Conservation (phyloP, 2,329 filamentous ascomycete species). For the Botrytis galanthina region DNA sequence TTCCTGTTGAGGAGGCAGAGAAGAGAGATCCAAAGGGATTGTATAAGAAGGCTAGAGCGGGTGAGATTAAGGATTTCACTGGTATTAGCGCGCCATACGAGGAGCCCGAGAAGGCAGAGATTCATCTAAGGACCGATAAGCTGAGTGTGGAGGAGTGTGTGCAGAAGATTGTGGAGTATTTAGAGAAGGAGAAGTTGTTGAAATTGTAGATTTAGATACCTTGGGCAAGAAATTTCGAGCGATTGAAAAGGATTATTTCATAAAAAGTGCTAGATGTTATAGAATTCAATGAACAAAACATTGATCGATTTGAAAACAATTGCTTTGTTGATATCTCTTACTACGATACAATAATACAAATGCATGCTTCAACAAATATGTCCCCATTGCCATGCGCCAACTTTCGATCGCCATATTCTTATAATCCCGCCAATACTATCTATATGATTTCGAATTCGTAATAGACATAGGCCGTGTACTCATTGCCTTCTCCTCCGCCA, state of each 20-base stretch:
- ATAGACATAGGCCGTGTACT: constrained; percentile 96
- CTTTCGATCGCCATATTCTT: constrained; percentile 13
- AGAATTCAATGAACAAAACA: background rate
- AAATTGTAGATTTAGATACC: constrained; percentile 23
- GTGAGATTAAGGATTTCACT: constrained; percentile 96
- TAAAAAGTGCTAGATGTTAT: background rate
- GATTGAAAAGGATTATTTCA: background rate
- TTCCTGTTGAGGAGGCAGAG: constrained; percentile 88
- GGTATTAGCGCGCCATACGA: constrained; percentile 95
- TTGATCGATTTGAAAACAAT: constrained; percentile 1
- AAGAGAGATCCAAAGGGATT: constrained; percentile 94
- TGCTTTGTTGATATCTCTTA: constrained; percentile 15
- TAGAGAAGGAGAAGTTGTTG: constrained; percentile 66
- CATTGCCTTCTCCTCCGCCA: constrained; percentile 66
- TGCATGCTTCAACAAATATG: constrained; percentile 25
- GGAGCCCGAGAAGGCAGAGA: constrained; percentile 79
- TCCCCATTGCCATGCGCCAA: constrained; percentile 28
- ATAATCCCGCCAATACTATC: constrained; percentile 15
- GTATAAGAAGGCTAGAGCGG: constrained; percentile 93
- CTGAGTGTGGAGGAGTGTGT: constrained; percentile 87
- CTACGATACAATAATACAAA: constrained; percentile 28
- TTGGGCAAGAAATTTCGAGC: background rate
- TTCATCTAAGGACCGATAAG: constrained; percentile 80
- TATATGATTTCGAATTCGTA: constrained; percentile 81
- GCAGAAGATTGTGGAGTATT: constrained; percentile 75